A percentile compares a stretch with the other conserved stretches of the same genome.
Evolutionary conservation across 352 stramenopile species (phyloP).

Genomic region (Pythium phragmitis): DNA sequence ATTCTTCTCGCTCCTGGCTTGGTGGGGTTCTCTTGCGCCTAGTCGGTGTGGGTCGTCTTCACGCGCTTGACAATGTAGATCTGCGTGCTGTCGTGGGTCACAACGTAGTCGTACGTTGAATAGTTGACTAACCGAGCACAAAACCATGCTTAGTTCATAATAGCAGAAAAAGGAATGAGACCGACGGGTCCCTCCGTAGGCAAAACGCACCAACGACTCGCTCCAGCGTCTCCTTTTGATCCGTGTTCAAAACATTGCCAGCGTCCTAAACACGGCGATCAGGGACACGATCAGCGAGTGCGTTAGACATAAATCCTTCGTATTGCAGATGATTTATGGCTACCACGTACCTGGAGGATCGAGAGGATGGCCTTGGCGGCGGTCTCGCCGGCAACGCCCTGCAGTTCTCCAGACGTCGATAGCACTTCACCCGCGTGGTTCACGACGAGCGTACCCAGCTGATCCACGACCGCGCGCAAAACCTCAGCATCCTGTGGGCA

Average conservation of each 20-base stretch:
- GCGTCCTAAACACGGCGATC: constrained; percentile 34
- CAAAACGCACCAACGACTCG: constrained; percentile 54
- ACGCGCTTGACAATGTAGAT: constrained; percentile 78
- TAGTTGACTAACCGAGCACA: constrained; percentile 46
- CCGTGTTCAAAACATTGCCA: constrained; percentile 48
- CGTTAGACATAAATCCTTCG: background rate
- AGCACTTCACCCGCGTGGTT: constrained; percentile 58
- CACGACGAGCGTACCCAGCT: constrained; percentile 65
- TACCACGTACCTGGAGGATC: constrained; percentile 47
- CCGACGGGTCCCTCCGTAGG: too few species aligned
- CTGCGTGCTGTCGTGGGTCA: constrained; percentile 60
- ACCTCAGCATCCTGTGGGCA: constrained; percentile 47
- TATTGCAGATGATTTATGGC: too few species aligned
- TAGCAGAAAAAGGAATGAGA: too few species aligned
- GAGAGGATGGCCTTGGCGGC: constrained; percentile 61
- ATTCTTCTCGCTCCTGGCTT: background rate
- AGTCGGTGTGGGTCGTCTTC: constrained; percentile 22
- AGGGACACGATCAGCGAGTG: background rate
- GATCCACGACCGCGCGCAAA: constrained; percentile 43
- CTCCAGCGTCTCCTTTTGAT: constrained; percentile 60
- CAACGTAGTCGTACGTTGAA: constrained; percentile 60
- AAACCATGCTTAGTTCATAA: background rate
- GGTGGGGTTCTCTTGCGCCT: background rate
- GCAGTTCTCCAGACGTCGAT: constrained; percentile 60
- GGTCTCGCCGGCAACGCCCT: constrained; percentile 45